Evolutionary conservation across 257 asterid genomes (phyloP).

Genomic region (Ajuga chamaepitys): DNA sequence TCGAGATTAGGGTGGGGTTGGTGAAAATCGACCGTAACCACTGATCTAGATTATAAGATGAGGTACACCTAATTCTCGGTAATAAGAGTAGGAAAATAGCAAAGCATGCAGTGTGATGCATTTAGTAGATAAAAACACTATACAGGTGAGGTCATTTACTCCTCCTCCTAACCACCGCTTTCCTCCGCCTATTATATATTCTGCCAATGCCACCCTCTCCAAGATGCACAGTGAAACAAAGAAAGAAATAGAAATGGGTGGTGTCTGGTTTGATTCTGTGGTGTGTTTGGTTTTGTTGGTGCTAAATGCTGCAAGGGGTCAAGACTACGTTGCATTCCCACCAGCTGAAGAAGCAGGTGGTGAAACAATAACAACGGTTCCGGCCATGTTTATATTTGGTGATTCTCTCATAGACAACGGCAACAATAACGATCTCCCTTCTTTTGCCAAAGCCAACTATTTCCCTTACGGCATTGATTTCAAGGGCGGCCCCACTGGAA

Average conservation of each 20-base stretch:
- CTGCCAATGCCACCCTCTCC: neutral
- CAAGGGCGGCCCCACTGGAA: slow-evolving; percentile 81
- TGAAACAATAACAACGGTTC: slow-evolving; percentile 30
- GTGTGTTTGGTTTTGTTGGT: slow-evolving; percentile 16
- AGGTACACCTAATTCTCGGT: no score
- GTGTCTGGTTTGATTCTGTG: neutral
- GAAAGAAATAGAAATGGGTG: no score
- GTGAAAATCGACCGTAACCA: no score
- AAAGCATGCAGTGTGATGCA: neutral
- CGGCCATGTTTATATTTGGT: slow-evolving; percentile 88
- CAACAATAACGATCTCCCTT: slow-evolving; percentile 70
- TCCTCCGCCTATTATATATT: slow-evolving; percentile 10
- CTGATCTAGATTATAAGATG: no score
- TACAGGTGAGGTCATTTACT: slow-evolving; percentile 29
- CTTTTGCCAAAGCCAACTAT: slow-evolving; percentile 92
- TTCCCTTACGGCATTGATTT: slow-evolving; percentile 93
- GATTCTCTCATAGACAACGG: slow-evolving; percentile 94
- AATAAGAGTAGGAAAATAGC: neutral
- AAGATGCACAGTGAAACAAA: neutral
- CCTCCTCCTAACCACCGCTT: slow-evolving; percentile 21
- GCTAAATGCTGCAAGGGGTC: slow-evolving; percentile 12
- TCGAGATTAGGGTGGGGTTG: no score
- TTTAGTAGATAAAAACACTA: neutral
- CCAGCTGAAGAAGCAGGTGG: slow-evolving; percentile 3
- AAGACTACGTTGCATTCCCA: slow-evolving; percentile 22